Evolutionary conservation across 2,329 filamentous ascomycete genomes (phyloP), one percentile per base, ranked within the genome.

Genomic region (Chaetomium olivaceum): DNA sequence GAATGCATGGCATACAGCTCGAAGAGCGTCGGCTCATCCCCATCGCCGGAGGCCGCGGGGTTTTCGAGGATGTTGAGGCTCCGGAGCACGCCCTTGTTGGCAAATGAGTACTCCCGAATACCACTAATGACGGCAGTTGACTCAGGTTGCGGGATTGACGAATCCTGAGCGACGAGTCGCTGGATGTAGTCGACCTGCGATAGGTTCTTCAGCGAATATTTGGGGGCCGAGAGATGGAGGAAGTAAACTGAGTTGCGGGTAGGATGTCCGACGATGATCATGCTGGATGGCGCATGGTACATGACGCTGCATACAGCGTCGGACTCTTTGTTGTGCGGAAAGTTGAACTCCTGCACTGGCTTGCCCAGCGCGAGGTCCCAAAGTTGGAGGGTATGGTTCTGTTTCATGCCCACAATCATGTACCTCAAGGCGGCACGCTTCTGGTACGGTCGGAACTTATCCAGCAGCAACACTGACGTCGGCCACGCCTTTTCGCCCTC

Each of bases 1-100:
- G 95, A 97, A 77, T 99, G 94, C 90, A 97, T 96, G 36, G 92
- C 91, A 76, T 99, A 99, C 11, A 99, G 84, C 80, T 99, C 95
- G 74, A 99, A 98, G 16, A 97, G 80, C 0, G 89, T 88, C 19
- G 87, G 87, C 69, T 95, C 90, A 25, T 90, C 88, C 27, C 82
- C 82, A 48, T 86, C 85, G 66, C 87, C 83, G 7, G 83, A 79
- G 68, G 87, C 85, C 63, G 89, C 86, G 39, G 90, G 88, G 71
- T 84, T 89, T 73, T 89, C 87, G 29, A 98, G 85, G 74, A 99
- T 92, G 73, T 97, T 93, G 63, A 99, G 81, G 76, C 94, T 98
- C 76, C 95, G 88, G 59, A 99, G 85, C 71, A 92, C 84, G 16
- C 95, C 94, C 75, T 92, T 92, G 73, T 91, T 90, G 61, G 88